Evolutionary conservation across 2,329 filamentous ascomycete genomes (phyloP).

Genomic region (Botrytis galanthina): DNA sequence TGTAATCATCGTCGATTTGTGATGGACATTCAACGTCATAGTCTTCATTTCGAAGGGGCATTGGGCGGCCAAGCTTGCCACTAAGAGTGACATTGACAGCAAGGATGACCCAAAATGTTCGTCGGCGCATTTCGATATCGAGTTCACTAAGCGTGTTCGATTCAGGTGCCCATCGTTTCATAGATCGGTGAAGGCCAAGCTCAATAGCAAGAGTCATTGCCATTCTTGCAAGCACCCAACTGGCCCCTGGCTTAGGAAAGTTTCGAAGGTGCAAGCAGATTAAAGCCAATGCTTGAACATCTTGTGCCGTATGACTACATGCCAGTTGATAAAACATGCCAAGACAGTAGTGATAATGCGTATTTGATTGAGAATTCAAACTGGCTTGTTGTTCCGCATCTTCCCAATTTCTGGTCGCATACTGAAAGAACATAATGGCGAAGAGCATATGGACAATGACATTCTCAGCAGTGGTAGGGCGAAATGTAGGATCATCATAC

Average conservation of each 20-base stretch:
- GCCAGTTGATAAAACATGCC: slow-evolving; percentile 66
- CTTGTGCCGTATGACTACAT: slow-evolving; percentile 58
- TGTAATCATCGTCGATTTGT: slow-evolving; percentile 62
- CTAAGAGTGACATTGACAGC: slow-evolving; percentile 65
- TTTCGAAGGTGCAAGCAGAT: slow-evolving; percentile 70
- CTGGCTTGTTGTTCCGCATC: slow-evolving; percentile 52
- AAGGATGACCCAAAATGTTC: slow-evolving; percentile 73
- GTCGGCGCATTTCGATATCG: slow-evolving; percentile 73
- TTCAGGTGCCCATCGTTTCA: slow-evolving; percentile 53
- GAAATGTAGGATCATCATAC: slow-evolving; percentile 67
- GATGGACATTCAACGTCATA: slow-evolving; percentile 77
- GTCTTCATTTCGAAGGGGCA: slow-evolving; percentile 70
- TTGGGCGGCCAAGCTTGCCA: slow-evolving; percentile 73
- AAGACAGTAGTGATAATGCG: slow-evolving; percentile 74
- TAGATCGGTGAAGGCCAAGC: slow-evolving; percentile 71
- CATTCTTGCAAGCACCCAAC: slow-evolving; percentile 64
- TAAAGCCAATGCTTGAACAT: slow-evolving; percentile 71
- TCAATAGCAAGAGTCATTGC: slow-evolving; percentile 70
- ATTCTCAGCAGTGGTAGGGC: slow-evolving; percentile 60
- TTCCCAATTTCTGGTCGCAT: slow-evolving; percentile 65
- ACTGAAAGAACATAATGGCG: slow-evolving; percentile 74
- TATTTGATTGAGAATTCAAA: slow-evolving; percentile 65
- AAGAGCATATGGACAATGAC: slow-evolving; percentile 78
- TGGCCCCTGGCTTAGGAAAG: slow-evolving; percentile 76
- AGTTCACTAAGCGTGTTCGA: slow-evolving; percentile 48